phyloP scores from a whole-genome alignment of 2,329 filamentous ascomycete species.

The Neocatenulostroma microsporum region DNA sequence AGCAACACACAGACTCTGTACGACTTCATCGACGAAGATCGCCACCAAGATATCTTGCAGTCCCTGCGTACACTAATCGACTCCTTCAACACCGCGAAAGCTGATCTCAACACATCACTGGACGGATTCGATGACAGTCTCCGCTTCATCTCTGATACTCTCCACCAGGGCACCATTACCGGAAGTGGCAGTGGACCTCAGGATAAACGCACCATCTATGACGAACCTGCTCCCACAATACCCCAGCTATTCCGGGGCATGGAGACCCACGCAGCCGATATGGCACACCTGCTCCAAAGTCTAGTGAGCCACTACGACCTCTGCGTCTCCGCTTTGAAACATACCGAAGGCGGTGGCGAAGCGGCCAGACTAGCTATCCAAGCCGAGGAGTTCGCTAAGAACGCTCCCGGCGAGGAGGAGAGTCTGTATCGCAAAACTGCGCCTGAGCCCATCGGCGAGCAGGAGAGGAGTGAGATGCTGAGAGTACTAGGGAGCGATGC shows the following conservation, averaged over 20 bases:
- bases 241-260: constrained; percentile 46
- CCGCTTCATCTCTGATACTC: constrained; percentile 41
- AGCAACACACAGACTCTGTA: constrained; percentile 46
- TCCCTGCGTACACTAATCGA: constrained; percentile 64
- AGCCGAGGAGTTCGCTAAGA: constrained; percentile 29
- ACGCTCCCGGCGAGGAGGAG: constrained; percentile 51
- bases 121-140: constrained; percentile 68
- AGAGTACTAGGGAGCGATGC: constrained; percentile 67
- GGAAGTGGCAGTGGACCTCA: constrained; percentile 11
- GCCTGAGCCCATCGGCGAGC: constrained; percentile 60
- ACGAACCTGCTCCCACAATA: constrained; percentile 28
- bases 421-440: constrained; percentile 49
- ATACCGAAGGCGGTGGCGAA: constrained; percentile 60
- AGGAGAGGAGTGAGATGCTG: constrained; percentile 76
- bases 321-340: constrained; percentile 82
- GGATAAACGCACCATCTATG: constrained; percentile 27
- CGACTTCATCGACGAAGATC: constrained; percentile 68
- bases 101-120: constrained; percentile 46
- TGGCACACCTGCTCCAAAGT: constrained; percentile 72
- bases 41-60: constrained; percentile 58
- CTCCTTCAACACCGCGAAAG: constrained; percentile 61
- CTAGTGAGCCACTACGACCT: constrained; percentile 86
- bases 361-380: constrained; percentile 36
- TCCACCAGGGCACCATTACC: constrained; percentile 7
- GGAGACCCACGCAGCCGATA: constrained; percentile 67